These are phyloP conservation scores for Eucalyptus sp. DNA, from an alignment of 345 rosid genomes.

Conservation along the genomic window DNA sequence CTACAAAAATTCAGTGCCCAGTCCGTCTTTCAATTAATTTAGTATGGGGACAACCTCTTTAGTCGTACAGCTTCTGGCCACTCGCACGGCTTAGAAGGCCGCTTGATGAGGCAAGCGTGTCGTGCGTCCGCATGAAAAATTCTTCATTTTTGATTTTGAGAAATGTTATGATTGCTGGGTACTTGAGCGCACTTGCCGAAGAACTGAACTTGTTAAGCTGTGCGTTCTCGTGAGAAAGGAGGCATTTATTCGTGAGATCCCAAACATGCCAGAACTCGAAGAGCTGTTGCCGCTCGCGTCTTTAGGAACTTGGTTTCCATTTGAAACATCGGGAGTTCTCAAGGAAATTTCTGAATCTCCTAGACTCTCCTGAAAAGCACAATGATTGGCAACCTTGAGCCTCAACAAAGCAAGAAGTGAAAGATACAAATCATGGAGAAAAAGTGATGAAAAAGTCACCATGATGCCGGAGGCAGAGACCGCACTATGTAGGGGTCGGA, in stretches of 20 bases:
- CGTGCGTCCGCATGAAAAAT: neutral
- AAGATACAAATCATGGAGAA: neutral
- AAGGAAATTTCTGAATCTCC: constrained; percentile 9
- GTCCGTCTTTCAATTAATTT: neutral
- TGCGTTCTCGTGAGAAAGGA: constrained; percentile 19
- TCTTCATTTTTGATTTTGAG: neutral
- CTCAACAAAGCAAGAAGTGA: neutral
- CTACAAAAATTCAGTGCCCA: neutral
- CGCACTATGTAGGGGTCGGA: neutral
- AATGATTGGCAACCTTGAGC: neutral
- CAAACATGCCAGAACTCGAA: neutral
- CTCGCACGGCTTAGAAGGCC: neutral
- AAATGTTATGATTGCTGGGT: constrained; percentile 9
- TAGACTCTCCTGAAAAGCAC: constrained; percentile 26
- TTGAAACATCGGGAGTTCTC: constrained; percentile 4
- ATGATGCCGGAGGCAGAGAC: neutral
- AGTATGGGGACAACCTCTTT: neutral
- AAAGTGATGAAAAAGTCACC: neutral
- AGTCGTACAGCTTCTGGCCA: neutral
- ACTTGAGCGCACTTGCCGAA: constrained; percentile 13
- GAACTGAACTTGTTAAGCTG: constrained; percentile 23
- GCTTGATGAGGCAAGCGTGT: neutral
- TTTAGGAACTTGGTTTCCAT: constrained; percentile 2
- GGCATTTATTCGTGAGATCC: neutral
- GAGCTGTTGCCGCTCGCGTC: neutral